These are phyloP conservation scores for Ophiosphaerella herpotricha DNA, from an alignment of 2,329 filamentous ascomycete species.

Conservation along the genomic window DNA sequence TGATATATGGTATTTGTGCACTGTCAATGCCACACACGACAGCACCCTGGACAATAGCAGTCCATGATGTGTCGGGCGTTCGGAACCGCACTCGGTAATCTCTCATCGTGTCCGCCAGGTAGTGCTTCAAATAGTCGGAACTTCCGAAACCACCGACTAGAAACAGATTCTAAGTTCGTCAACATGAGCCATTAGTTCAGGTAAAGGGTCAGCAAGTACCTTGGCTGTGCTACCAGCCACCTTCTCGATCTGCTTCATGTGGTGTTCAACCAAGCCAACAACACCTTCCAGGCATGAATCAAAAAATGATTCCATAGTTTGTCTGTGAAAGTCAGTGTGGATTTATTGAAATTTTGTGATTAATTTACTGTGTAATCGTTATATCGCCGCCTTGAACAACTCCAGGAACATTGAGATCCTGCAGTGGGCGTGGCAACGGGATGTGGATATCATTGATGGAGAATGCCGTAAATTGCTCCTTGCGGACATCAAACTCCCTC, in stretches of 20 bases:
- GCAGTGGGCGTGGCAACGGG: conserved; percentile 20
- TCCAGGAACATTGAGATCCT: conserved; percentile 15
- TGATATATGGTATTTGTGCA: conserved; percentile 7
- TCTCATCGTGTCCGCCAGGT: conserved; percentile 14
- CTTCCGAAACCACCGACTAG: conserved; percentile 24
- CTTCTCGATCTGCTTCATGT: conserved; percentile 21
- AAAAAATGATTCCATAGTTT: conserved; percentile 28
- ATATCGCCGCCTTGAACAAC: conserved; percentile 23
- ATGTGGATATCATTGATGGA: conserved; percentile 12
- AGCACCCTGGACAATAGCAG: conserved; percentile 28
- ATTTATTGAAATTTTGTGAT: neutral
- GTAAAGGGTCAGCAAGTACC: neutral
- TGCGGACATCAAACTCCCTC: conserved; percentile 21
- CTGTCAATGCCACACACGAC: conserved; percentile 33
- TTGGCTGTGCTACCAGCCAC: conserved; percentile 16
- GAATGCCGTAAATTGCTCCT: conserved; percentile 16
- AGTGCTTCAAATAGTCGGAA: conserved; percentile 16
- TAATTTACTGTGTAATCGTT: conserved; percentile 16
- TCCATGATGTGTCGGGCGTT: conserved; percentile 23
- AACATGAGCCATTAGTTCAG: neutral
- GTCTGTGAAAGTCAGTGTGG: conserved; percentile 4
- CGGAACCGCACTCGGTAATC: conserved; percentile 14
- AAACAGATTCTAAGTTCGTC: conserved; percentile 18
- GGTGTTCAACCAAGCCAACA: conserved; percentile 22
- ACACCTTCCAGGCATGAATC: conserved; percentile 23